Conservation (phyloP, 2,329 filamentous ascomycete genomes). For the Fusarium multiceps region DNA sequence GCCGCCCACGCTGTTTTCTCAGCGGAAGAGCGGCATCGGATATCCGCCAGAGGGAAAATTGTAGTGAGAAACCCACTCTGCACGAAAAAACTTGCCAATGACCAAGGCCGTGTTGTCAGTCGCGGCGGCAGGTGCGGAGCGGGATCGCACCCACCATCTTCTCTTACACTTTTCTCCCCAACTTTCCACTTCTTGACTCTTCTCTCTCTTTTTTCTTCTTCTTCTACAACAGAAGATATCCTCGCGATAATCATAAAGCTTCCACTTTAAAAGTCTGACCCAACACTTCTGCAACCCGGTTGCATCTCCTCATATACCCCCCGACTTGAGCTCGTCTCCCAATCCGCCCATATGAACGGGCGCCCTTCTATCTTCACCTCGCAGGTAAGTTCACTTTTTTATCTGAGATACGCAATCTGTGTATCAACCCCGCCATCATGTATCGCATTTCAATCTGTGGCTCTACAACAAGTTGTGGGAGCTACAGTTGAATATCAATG, state of each 20-base stretch:
- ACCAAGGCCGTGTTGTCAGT: constrained; percentile 43
- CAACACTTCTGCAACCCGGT: constrained; percentile 19
- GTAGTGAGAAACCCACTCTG: constrained; percentile 23
- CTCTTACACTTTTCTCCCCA: constrained; percentile 27
- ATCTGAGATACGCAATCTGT: constrained; percentile 6
- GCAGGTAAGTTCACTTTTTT: constrained; percentile 68
- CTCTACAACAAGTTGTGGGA: constrained; percentile 14
- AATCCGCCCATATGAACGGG: constrained; percentile 85
- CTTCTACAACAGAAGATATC: constrained; percentile 34
- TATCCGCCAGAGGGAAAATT: constrained; percentile 26
- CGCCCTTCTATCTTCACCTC: constrained; percentile 87
- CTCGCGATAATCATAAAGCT: constrained; percentile 20
- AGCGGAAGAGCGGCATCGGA: constrained; percentile 25
- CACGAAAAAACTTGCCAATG: constrained; percentile 43
- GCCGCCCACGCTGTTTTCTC: constrained; percentile 13
- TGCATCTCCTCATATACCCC: constrained; percentile 34
- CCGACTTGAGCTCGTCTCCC: constrained; percentile 49
- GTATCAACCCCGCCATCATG: constrained; percentile 34
- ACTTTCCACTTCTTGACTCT: constrained; percentile 23
- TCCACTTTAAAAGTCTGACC: constrained; percentile 7
- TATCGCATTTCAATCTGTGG: constrained; percentile 21
- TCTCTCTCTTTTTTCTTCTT: constrained; percentile 28
- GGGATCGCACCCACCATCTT: constrained; percentile 22
- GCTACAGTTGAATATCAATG: background rate
- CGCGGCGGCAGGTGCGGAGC: constrained; percentile 25